These are phyloP conservation scores for Tolypocladium sp. DNA, from an alignment of 2,329 filamentous ascomycete genomes.

Conservation along the genomic window DNA sequence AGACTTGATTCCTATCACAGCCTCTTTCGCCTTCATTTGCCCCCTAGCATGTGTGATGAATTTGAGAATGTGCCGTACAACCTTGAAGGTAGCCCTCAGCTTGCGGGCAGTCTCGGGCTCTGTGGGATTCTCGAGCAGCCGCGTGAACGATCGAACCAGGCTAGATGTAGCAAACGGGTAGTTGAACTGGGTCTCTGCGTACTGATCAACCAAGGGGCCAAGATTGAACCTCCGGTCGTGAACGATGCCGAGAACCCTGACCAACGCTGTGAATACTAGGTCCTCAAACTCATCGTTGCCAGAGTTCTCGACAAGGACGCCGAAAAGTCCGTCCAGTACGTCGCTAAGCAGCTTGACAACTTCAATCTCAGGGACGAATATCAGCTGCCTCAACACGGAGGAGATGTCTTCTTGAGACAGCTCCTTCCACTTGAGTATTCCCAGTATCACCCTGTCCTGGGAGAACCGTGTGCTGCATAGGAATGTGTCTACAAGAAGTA, in stretches of 20 bases:
- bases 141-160: conserved; percentile 75
- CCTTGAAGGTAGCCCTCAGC: conserved; percentile 86
- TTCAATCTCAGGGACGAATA: conserved; percentile 94
- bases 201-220: conserved; percentile 81
- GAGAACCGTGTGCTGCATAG: conserved; percentile 93
- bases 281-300: conserved; percentile 90
- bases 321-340: conserved; percentile 85
- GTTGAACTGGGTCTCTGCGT: conserved; percentile 81
- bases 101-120: conserved; percentile 78
- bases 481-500: conserved; percentile 72
- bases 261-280: conserved; percentile 80
- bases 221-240: conserved; percentile 92
- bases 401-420: conserved; percentile 62
- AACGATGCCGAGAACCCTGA: conserved; percentile 84
- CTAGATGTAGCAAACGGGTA: conserved; percentile 89
- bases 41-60: conserved; percentile 86
- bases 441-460: conserved; percentile 78
- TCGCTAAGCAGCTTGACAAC: conserved; percentile 88
- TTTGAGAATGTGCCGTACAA: conserved; percentile 84
- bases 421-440: conserved; percentile 80
- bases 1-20: conserved; percentile 73
- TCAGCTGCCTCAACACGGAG: conserved; percentile 67
- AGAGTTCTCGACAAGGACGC: conserved; percentile 83
- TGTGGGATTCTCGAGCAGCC: conserved; percentile 72
- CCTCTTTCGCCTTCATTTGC: conserved; percentile 83